Evolutionary conservation across 768 basidiomycete species (phyloP).

Genomic region (Sutorius australiensis): DNA sequence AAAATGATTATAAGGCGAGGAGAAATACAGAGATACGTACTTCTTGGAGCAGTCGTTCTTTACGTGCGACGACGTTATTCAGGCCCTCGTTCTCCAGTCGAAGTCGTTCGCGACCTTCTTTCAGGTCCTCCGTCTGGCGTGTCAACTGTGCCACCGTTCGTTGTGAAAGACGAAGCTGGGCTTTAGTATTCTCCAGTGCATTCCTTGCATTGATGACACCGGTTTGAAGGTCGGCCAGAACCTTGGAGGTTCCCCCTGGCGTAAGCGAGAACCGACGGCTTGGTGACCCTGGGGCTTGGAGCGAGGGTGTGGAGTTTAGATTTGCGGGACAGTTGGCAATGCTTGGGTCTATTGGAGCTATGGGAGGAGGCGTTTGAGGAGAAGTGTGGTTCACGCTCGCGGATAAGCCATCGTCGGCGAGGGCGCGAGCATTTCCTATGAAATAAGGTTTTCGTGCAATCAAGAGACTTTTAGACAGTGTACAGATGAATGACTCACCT

Average conservation of each 20-base stretch:
- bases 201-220: constrained; percentile 76
- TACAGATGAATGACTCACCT: constrained; percentile 46
- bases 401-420: constrained; percentile 68
- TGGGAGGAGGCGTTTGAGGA: constrained; percentile 28
- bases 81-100: constrained; percentile 83
- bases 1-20: not conserved
- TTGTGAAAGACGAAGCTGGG: constrained; percentile 77
- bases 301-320: constrained; percentile 35
- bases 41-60: constrained; percentile 85
- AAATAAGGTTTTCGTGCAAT: constrained; percentile 9
- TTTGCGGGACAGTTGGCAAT: constrained; percentile 21
- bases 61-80: constrained; percentile 83
- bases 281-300: constrained; percentile 46
- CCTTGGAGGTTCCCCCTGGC: constrained; percentile 81
- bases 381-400: constrained; percentile 33
- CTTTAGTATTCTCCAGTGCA: constrained; percentile 83
- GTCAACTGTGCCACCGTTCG: constrained; percentile 81
- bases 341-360: constrained; percentile 36
- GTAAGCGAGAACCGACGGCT: constrained; percentile 58
- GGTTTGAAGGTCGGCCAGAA: constrained; percentile 81
- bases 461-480: constrained; percentile 10
- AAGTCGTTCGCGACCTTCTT: constrained; percentile 80
- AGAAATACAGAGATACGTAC: constrained; percentile 35
- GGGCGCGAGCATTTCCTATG: constrained; percentile 76
- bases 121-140: constrained; percentile 82